Conservation (phyloP, 148 eudicot genomes). For the Heliamphora exappendiculata region DNA sequence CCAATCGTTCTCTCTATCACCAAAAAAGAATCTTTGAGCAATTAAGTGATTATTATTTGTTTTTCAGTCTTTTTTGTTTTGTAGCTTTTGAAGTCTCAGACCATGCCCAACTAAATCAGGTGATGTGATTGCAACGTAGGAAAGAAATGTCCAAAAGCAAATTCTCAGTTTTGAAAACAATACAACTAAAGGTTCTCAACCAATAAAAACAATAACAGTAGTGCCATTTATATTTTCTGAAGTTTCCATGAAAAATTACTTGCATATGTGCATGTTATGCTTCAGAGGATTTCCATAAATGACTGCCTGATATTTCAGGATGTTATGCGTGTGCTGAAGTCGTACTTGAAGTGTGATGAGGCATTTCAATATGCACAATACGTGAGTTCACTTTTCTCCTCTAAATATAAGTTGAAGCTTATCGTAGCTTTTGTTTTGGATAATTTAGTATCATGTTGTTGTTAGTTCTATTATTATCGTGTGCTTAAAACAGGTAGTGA, state of each 20-base stretch:
- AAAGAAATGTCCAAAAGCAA: neutral
- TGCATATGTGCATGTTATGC: neutral
- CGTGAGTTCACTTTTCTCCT: slow-evolving; percentile 33
- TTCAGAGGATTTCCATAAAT: slow-evolving; percentile 3
- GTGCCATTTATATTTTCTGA: neutral
- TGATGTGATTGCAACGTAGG: neutral
- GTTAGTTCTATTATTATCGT: neutral
- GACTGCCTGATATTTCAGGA: slow-evolving; percentile 40
- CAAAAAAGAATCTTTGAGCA: neutral
- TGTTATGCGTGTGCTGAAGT: slow-evolving; percentile 53
- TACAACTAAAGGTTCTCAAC: slow-evolving; percentile 1
- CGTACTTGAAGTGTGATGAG: slow-evolving; percentile 59
- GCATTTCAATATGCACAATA: slow-evolving; percentile 71
- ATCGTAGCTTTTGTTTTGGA: neutral
- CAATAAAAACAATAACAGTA: neutral
- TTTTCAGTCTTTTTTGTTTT: too few species aligned
- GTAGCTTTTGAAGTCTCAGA: too few species aligned
- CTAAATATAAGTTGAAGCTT: neutral
- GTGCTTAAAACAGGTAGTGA: slow-evolving; percentile 45
- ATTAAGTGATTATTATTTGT: neutral
- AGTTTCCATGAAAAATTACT: neutral
- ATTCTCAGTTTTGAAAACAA: neutral
- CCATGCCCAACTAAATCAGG: too few species aligned
- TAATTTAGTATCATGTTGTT: neutral
- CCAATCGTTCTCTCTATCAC: neutral